A percentile compares a stretch with the other conserved stretches of the same genome.
phyloP scores from a whole-genome alignment of 2,329 filamentous ascomycete genomes.

The Xylariales sp. region DNA sequence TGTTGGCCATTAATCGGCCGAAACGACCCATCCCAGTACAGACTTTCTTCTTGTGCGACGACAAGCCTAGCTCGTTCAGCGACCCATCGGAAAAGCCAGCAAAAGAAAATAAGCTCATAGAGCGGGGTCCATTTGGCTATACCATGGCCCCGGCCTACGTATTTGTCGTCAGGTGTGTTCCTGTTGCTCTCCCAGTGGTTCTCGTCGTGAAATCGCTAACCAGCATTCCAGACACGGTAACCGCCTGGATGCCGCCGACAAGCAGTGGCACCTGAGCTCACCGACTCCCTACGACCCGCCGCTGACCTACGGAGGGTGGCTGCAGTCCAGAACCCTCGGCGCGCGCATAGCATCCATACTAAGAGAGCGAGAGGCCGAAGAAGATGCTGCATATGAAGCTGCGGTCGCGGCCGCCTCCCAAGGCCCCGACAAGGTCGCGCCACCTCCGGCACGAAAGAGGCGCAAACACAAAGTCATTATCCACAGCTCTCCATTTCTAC shows the following conservation, averaged over 20 bases:
- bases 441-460: constrained; percentile 41
- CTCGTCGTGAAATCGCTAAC: too few species aligned
- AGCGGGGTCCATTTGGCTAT: too few species aligned
- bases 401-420: constrained; percentile 11
- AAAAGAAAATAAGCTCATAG: too few species aligned
- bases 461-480: constrained; percentile 75
- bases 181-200: too few species aligned
- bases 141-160: constrained; percentile 46
- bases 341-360: constrained; percentile 75
- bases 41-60: too few species aligned
- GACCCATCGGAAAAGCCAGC: too few species aligned
- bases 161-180: constrained; percentile 43
- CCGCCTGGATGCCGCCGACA: constrained; percentile 89
- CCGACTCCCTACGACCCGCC: constrained; percentile 94
- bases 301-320: constrained; percentile 90
- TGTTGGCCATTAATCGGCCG: too few species aligned
- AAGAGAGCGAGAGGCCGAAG: constrained; percentile 45
- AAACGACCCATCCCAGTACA: too few species aligned
- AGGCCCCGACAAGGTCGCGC: constrained; percentile 11
- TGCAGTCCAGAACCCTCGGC: constrained; percentile 78
- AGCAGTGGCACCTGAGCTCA: constrained; percentile 89
- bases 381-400: constrained; percentile 34
- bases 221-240: constrained; percentile 72
- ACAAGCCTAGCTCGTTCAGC: too few species aligned
- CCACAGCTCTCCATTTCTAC: constrained; percentile 88